Base-by-base conservation (phyloP, 805 yeast genomes). In the Kodamaea hsintzibuensis region DNA sequence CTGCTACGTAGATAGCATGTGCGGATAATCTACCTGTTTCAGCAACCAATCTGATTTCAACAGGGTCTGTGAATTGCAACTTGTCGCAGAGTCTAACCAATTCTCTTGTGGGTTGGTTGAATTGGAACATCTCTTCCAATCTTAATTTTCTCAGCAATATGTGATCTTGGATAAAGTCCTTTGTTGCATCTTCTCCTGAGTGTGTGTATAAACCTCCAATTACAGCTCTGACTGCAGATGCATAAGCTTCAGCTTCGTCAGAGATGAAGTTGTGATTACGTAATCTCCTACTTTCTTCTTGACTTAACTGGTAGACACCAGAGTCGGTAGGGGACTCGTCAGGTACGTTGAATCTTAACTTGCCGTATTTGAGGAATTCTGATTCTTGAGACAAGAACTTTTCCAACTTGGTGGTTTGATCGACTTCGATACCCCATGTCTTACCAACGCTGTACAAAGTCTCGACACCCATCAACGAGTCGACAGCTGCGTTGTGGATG, bases 1-100 rank as follows among this genome's bases (percentile, higher is more conserved):
- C 98, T 35, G 93, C 96, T 12, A 93, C 88, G 62, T 83, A 95
- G 39, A 91, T 86, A 19, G 99, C 96, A 47, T 88, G 84, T 55
- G 82, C 80, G 2, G 97, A 84, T 63, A 79, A 76, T 71, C 99
- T 83, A 69, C 99, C 99, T 27, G 97, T 88, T 72, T 95, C 99
- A 35, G 96, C 92, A 53, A 95, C 75, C 55, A 95, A 79, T 66
- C 96, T 84, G 19, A 74, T 65, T 47, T 91, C 85, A 4, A 88
- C 81, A 27, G 98, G 97, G 17, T 82, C 80, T 49, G 81, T 81
- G 59, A 93, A 77, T 12, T 83, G 82, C 66, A 92, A 88, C 58
- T 92, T 84, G 53, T 83, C 85, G 64, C 97, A 85, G 49, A 95
- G 73, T 55, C 84, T 82, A 1, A 90, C 81, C 55, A 95, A 78